Evolutionary conservation across 306 rosid species (phyloP).

Genomic region (Oxytropis ochrocephala): DNA sequence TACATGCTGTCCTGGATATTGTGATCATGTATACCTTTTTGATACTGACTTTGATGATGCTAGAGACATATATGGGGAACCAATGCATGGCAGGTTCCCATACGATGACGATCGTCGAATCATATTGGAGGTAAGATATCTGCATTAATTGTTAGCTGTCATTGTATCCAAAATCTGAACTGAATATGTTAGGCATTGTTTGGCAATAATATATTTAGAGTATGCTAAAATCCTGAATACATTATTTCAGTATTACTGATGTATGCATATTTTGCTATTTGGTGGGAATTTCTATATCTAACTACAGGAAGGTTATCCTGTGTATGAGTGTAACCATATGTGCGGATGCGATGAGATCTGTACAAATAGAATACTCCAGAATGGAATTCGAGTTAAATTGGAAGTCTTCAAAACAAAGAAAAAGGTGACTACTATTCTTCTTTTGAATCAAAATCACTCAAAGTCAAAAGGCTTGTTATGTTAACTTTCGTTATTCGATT

Average conservation of each 20-base stretch:
- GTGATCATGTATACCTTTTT: constrained; percentile 81
- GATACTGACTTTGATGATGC: constrained; percentile 74
- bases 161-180: not conserved
- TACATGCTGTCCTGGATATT: constrained; percentile 57
- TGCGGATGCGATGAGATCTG: constrained; percentile 63
- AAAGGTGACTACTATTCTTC: constrained; percentile 42
- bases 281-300: constrained; percentile 15
- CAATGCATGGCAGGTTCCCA: constrained; percentile 74
- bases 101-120: constrained; percentile 70
- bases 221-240: not conserved
- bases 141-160: constrained; percentile 1
- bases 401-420: constrained; percentile 73
- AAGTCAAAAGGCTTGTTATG: not conserved
- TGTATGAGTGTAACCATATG: constrained; percentile 69
- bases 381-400: constrained; percentile 68
- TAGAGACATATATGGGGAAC: constrained; percentile 60
- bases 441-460: not conserved
- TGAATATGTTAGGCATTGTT: constrained; percentile 7
- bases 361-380: constrained; percentile 75
- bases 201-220: not conserved
- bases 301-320: constrained; percentile 80
- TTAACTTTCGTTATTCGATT: constrained; percentile 7
- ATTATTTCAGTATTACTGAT: not conserved
- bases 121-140: constrained; percentile 65
- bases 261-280: not conserved